A percentile compares a stretch with the other conserved stretches of the same genome.
Conservation (phyloP, 2,329 filamentous ascomycete genomes). For the Thermomyces lanuginosus region DNA sequence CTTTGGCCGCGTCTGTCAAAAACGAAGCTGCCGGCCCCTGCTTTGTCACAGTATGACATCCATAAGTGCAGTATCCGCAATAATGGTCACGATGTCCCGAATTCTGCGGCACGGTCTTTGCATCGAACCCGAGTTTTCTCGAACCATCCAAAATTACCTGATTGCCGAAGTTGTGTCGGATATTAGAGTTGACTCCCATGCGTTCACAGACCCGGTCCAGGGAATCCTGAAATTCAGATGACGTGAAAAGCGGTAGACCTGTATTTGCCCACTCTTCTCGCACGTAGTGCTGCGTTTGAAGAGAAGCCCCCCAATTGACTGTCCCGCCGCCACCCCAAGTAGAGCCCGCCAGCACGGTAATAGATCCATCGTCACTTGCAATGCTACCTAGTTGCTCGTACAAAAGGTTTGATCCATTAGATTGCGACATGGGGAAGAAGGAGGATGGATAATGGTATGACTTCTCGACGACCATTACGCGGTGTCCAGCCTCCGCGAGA, state of each 20-base stretch:
- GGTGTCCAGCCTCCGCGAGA: conserved; percentile 56
- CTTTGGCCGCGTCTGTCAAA: conserved; percentile 60
- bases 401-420: conserved; percentile 44
- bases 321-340: conserved; percentile 77
- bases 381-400: conserved; percentile 51
- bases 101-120: conserved; percentile 60
- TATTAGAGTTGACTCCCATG: conserved; percentile 57
- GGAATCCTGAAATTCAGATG: conserved; percentile 56
- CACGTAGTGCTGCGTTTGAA: conserved; percentile 58
- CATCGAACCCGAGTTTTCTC: conserved; percentile 54
- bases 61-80: conserved; percentile 50
- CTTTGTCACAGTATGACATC: conserved; percentile 52
- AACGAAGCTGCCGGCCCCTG: conserved; percentile 62
- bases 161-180: conserved; percentile 61
- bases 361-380: conserved; percentile 39
- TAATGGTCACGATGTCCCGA: conserved; percentile 56
- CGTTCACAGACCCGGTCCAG: conserved; percentile 62
- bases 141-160: conserved; percentile 57
- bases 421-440: conserved; percentile 57
- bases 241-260: conserved; percentile 58
- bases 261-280: conserved; percentile 61
- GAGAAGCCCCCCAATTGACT: conserved; percentile 61
- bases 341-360: conserved; percentile 50
- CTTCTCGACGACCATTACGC: conserved; percentile 70
- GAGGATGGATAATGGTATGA: conserved; percentile 57